These are phyloP conservation scores for Petunia hybrid DNA, from an alignment of 305 asterid genomes.

Conservation along the genomic window DNA sequence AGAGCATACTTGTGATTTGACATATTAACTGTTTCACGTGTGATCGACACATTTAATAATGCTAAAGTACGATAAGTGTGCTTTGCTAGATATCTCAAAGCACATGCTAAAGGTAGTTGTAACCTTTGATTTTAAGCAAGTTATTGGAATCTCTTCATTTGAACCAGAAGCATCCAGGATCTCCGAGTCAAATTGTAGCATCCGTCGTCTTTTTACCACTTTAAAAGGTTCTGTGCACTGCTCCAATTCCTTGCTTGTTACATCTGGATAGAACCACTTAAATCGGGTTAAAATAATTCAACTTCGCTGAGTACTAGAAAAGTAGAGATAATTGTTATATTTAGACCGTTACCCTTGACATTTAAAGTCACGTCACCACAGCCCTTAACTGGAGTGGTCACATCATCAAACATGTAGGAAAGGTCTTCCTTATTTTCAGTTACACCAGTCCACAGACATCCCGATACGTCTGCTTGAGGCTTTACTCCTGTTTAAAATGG, in stretches of 20 bases:
- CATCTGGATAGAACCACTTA: constrained; percentile 36
- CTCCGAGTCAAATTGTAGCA: constrained; percentile 74
- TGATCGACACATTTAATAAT: not conserved
- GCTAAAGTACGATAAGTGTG: not conserved
- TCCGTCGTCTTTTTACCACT: constrained; percentile 63
- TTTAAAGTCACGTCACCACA: constrained; percentile 60
- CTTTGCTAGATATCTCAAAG: constrained; percentile 23
- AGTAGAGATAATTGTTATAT: not conserved
- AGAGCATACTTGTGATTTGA: not conserved
- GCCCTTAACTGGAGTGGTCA: constrained; percentile 67
- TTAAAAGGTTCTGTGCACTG: constrained; percentile 52
- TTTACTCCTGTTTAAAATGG: not conserved
- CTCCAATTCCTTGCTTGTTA: constrained; percentile 34
- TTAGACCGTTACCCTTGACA: constrained; percentile 49
- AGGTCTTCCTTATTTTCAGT: constrained; percentile 45
- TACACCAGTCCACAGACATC: constrained; percentile 51
- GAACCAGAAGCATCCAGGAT: constrained; percentile 45
- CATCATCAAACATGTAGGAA: constrained; percentile 48
- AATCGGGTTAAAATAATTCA: not conserved
- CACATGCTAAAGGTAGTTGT: constrained; percentile 30
- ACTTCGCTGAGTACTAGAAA: not conserved
- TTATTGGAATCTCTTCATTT: constrained; percentile 47
- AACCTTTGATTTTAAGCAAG: constrained; percentile 58
- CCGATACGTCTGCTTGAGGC: constrained; percentile 48
- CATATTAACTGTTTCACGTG: not conserved